Conservation (phyloP, 208 protist species). For the Balamuthia mandrillaris region DNA sequence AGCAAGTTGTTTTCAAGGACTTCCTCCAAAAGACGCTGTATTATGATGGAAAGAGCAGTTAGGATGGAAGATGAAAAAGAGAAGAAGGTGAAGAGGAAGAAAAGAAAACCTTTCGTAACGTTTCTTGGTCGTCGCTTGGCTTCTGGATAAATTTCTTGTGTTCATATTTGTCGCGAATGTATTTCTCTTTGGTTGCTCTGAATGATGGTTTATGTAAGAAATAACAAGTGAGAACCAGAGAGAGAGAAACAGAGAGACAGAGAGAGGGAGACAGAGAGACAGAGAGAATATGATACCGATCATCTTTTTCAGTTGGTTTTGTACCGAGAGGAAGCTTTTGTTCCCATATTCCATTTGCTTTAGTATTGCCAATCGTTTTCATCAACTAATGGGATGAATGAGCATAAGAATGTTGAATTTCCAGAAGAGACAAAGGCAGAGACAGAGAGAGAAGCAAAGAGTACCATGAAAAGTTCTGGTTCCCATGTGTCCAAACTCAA, state of each 20-base stretch:
- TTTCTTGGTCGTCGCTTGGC: neutral
- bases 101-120: no score
- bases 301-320: neutral
- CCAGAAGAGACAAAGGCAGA: neutral
- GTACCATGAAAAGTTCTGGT: neutral
- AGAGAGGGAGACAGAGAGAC: no score
- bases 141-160: neutral
- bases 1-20: neutral
- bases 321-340: neutral
- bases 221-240: neutral
- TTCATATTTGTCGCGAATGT: slow-evolving; percentile 1
- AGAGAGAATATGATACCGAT: no score
- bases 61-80: no score
- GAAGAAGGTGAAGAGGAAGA: no score
- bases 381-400: neutral
- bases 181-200: slow-evolving; percentile 10
- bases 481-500: slow-evolving; percentile 52
- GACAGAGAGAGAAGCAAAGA: neutral
- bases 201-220: neutral
- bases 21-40: neutral
- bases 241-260: neutral
- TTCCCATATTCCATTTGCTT: neutral
- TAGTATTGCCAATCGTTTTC: neutral
- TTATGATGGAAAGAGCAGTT: neutral
- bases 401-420: neutral